These are phyloP conservation scores for Carex arenaria DNA, from an alignment of 202 grass and related monocot genomes.

Conservation along the genomic window DNA sequence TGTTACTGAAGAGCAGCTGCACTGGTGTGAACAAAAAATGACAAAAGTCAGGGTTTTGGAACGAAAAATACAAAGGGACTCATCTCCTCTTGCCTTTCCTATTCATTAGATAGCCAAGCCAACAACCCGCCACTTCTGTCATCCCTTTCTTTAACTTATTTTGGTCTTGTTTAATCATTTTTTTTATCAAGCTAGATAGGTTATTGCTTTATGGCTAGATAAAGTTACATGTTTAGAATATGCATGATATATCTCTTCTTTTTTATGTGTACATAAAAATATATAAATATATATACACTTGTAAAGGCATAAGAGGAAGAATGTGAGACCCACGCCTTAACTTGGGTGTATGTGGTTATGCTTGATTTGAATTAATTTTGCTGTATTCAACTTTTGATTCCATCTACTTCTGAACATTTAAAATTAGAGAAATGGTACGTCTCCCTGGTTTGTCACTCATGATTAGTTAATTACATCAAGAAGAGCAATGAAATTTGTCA, in stretches of 20 bases:
- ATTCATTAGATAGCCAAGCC: slow-evolving; percentile 31
- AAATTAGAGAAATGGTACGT: neutral
- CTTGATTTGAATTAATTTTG: neutral
- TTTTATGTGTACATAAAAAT: slow-evolving; percentile 34
- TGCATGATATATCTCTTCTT: slow-evolving; percentile 35
- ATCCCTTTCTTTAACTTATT: neutral
- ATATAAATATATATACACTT: slow-evolving; percentile 22
- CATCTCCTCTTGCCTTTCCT: slow-evolving; percentile 70
- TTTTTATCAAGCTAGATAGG: slow-evolving; percentile 22
- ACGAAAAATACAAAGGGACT: slow-evolving; percentile 63
- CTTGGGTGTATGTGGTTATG: slow-evolving; percentile 47
- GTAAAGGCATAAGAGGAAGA: slow-evolving; percentile 51
- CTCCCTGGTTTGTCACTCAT: neutral
- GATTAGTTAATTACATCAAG: too few relatives aligned
- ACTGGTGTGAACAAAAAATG: slow-evolving; percentile 98
- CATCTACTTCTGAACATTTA: neutral
- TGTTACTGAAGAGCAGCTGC: slow-evolving; percentile 65
- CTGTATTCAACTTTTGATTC: neutral
- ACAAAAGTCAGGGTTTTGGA: slow-evolving; percentile 43
- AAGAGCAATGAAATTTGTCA: too few relatives aligned
- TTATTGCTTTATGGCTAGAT: slow-evolving; percentile 35
- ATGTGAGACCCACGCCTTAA: slow-evolving; percentile 27
- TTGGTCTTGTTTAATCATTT: slow-evolving; percentile 22
- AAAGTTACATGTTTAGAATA: slow-evolving; percentile 59
- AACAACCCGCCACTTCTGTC: neutral